Percentiles rank a stretch among this genome's conserved stretches.
Evolutionary conservation across 2,329 filamentous ascomycete species (phyloP).

Genomic region (Paradendryphiella salina): DNA sequence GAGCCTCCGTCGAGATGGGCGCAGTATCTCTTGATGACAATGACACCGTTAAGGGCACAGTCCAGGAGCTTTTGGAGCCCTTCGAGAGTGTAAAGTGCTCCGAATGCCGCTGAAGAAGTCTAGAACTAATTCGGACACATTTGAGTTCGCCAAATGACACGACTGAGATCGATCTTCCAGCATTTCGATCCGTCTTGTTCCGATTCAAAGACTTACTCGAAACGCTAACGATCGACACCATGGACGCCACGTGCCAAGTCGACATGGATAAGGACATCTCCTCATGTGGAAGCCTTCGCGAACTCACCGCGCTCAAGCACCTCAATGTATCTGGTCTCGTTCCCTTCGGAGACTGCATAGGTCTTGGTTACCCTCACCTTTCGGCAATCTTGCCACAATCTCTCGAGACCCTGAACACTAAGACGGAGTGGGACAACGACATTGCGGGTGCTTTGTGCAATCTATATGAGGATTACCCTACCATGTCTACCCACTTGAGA

Average conservation of each 20-base stretch:
- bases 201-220: not conserved
- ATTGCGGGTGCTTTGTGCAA: not conserved
- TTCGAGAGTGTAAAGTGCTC: not conserved
- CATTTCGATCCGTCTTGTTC: not conserved
- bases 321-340: not conserved
- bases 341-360: not conserved
- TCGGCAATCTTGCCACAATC: not conserved
- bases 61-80: not conserved
- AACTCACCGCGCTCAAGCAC: not conserved
- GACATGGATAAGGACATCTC: not conserved
- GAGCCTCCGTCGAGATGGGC: not conserved
- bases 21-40: not conserved
- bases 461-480: not conserved
- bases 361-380: not conserved
- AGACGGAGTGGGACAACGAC: not conserved
- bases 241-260: not conserved
- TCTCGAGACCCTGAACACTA: not conserved
- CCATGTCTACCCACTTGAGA: not conserved
- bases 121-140: not conserved
- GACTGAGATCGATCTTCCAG: not conserved
- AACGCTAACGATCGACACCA: not conserved
- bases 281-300: not conserved
- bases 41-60: not conserved
- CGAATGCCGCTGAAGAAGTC: not conserved
- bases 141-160: not conserved